A percentile compares a stretch with the other conserved stretches of the same genome.
These are phyloP conservation scores for Bryum argenteum DNA, from an alignment of 225 moss, liverwort and hornwort genomes.

Conservation along the genomic window DNA sequence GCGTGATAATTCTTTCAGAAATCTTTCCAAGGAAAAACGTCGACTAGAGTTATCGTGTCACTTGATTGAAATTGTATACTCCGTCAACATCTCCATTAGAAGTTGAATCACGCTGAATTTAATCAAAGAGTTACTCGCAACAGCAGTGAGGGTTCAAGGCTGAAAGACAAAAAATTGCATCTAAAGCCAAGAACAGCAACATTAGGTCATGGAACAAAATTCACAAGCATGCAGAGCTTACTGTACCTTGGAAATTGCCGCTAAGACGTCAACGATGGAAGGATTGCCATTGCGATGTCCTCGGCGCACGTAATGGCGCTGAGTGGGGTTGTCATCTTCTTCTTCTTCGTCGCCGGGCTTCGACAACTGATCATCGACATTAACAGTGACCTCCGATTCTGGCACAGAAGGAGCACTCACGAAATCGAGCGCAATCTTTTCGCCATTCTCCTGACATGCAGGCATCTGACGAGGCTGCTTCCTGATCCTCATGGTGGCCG, in stretches of 20 bases:
- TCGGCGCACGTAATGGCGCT: slow-evolving; percentile 39
- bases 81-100: neutral
- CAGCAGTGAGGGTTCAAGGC: slow-evolving; percentile 19
- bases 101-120: neutral
- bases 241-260: slow-evolving; percentile 18
- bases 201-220: slow-evolving; percentile 17
- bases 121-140: neutral
- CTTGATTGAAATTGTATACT: neutral
- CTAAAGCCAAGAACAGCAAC: slow-evolving; percentile 1
- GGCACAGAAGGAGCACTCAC: neutral
- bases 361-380: slow-evolving; percentile 2
- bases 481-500: slow-evolving; percentile 39
- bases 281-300: slow-evolving; percentile 28
- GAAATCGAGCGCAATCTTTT: neutral
- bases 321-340: slow-evolving; percentile 26
- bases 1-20: neutral
- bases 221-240: slow-evolving; percentile 11
- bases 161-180: neutral
- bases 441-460: slow-evolving; percentile 23
- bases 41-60: neutral
- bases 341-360: neutral
- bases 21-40: neutral
- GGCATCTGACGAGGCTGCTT: slow-evolving; percentile 38
- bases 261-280: slow-evolving; percentile 4
- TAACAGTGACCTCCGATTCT: too few relatives aligned